Evolutionary conservation across 305 asterid genomes (phyloP), one percentile per base, ranked within the genome.

Genomic region (Plantago lanceolata): DNA sequence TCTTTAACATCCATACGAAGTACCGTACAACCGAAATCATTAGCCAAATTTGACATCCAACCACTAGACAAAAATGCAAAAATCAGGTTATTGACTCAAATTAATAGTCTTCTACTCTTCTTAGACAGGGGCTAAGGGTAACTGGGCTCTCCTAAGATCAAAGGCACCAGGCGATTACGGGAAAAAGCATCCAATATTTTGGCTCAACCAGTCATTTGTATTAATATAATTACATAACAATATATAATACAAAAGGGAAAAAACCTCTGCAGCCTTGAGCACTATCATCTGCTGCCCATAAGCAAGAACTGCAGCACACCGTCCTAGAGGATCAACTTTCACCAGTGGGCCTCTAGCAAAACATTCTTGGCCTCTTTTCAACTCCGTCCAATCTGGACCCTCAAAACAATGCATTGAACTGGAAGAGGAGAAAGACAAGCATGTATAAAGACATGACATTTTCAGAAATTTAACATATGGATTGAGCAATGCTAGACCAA

Each of bases 341-440:
- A 89, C 88, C 53, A 81, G 59, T 18, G 97, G 97, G 53, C 99
- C 99, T 78, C 84, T 80, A 50, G 86, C 73, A 75, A 89, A 93
- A 73, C 75, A 73, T 80, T 89, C 93, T 73, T 88, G 77, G 67
- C 99, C 99, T 82, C 92, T 85, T 82, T 81, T 87, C 78, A 93
- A 63, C 72, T 89, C 81, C 64, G 80, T 61, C 99, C 99, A 93
- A 51, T 89, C 90, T 51, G 99, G 94, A 64, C 95, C 97, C 83
- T 93, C 97, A 60, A 93, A 93, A 83, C 95, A 93, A 75, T 93
- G 99, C 97, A 93, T 81, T 62, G 99, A 93, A 77, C 99, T 93
- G 87, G 48, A 76, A 78, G 60, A 78, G 66, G 64, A 66, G 63
- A 79, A 61, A 35, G 54, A 57, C 49, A 66, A 48, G 65, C 55